Evolutionary conservation across 2,329 filamentous ascomycete genomes (phyloP), one percentile per base, ranked within the genome.

Genomic region (Claviceps humidiphila): DNA sequence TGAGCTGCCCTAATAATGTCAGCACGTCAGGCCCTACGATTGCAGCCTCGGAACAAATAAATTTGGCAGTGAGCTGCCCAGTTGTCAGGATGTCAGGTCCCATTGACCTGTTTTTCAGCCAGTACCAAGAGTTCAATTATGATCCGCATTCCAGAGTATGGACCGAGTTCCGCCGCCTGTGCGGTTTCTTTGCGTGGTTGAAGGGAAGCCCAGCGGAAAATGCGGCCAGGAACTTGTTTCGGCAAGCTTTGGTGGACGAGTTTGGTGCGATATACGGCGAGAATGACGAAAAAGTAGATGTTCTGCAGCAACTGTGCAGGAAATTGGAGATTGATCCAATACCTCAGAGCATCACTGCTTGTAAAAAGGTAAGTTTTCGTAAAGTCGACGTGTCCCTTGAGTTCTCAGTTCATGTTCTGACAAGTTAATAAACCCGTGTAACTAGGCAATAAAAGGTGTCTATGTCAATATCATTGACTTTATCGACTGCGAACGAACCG

Each of bases 391-490:
- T 34, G 30, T 11, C 9, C 9, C 30, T 34, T 11, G 9, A 34
- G 30, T 34, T 34, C 30, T 11, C 3, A 34, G 30, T 34, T 34
- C 30, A 34, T 2, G 3, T 34, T 30, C 30, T 30, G 30, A 11
- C 5, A 34, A 9, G 14, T 37, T 16, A 5, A 30, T 7, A n/a
- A n/a, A 16, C 14, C 14, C 14, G 7, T 1, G 9, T 3, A 17
- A 7, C 13, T 42, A 47, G 51, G 41, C 13, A 34, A 50, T 2
- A 7, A 24, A 9, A 13, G 30, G 11, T 4, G 46, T 34, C 22
- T 42, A 53, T 6, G 51, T 53, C 30, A 53, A 53, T 11, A 53
- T 53, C n/a, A 38, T 53, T 13, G 51, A 53, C 39, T 53, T 53
- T 50, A 20, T 53, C 2, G 51, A 53, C 20, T 53, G 40, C 4